Evolutionary conservation across 2,329 filamentous ascomycete species (phyloP).

Genomic region (Xylaria sp.): DNA sequence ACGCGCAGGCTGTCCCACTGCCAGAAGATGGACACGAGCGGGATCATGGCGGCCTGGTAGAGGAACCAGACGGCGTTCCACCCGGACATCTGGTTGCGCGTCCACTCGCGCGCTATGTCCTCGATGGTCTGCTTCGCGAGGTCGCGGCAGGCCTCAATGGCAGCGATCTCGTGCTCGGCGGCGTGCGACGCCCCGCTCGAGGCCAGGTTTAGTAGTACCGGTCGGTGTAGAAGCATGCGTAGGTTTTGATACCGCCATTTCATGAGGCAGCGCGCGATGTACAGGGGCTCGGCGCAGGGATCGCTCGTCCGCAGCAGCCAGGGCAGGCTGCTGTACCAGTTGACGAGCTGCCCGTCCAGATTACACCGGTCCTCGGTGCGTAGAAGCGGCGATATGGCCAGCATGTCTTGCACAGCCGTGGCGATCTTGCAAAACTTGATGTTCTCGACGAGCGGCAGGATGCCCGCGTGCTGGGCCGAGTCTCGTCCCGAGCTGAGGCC

Average conservation of each 20-base stretch:
- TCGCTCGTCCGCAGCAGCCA: conserved; percentile 68
- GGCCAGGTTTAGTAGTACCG: conserved; percentile 71
- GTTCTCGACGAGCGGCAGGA: conserved; percentile 75
- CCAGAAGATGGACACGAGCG: conserved; percentile 75
- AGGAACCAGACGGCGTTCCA: conserved; percentile 86
- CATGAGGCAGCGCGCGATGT: conserved; percentile 75
- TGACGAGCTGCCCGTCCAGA: conserved; percentile 71
- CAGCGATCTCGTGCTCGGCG: conserved; percentile 67
- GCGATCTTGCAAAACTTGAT: conserved; percentile 81
- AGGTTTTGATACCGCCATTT: conserved; percentile 83
- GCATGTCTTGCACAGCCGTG: conserved; percentile 76
- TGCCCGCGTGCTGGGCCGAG: conserved; percentile 65
- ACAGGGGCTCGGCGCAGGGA: conserved; percentile 72
- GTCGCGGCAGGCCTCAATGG: conserved; percentile 71
- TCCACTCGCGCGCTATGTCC: conserved; percentile 73
- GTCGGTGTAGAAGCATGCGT: conserved; percentile 76
- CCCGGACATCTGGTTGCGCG: conserved; percentile 75
- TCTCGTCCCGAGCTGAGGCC: conserved; percentile 54
- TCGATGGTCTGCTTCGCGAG: conserved; percentile 74
- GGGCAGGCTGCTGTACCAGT: conserved; percentile 75
- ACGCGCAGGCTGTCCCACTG: conserved; percentile 60
- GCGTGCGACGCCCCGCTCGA: conserved; percentile 58
- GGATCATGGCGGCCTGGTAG: conserved; percentile 81
- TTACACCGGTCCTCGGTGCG: conserved; percentile 68
- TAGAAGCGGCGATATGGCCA: conserved; percentile 72